These are phyloP conservation scores for Hymenoscyphus salicellus DNA, from an alignment of 2,329 filamentous ascomycete species.

Conservation along the genomic window DNA sequence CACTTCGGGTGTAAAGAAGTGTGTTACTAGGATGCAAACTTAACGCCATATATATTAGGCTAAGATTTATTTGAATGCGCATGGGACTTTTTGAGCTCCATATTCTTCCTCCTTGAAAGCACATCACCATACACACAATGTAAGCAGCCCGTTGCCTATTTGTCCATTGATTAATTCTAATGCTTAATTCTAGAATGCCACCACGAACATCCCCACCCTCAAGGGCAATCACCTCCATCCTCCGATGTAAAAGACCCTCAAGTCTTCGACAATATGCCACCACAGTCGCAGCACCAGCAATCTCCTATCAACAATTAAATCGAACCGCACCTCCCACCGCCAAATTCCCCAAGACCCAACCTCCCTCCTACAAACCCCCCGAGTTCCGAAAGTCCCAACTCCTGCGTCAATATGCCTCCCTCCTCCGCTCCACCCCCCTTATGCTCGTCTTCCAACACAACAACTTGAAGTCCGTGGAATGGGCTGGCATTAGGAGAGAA, in stretches of 20 bases:
- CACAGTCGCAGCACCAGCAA: constrained; percentile 44
- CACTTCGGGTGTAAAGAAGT: neutral
- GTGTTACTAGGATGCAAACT: neutral
- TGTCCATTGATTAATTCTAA: neutral
- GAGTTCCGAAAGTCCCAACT: constrained; percentile 90
- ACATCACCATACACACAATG: neutral
- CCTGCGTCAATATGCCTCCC: constrained; percentile 68
- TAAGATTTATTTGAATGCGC: constrained; percentile 19
- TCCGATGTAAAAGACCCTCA: constrained; percentile 39
- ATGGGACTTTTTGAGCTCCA: constrained; percentile 25
- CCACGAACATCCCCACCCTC: constrained; percentile 43
- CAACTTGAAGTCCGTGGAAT: constrained; percentile 67
- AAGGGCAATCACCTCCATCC: constrained; percentile 31
- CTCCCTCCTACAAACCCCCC: constrained; percentile 80
- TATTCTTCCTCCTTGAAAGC: neutral
- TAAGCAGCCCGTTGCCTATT: neutral
- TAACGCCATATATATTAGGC: neutral
- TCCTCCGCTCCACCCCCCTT: constrained; percentile 67
- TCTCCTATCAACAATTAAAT: constrained; percentile 49
- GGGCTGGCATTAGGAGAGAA: constrained; percentile 64
- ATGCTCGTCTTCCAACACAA: constrained; percentile 74
- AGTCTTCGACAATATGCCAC: constrained; percentile 45
- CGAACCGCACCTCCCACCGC: constrained; percentile 36
- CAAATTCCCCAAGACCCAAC: constrained; percentile 65
- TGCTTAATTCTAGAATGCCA: constrained; percentile 44